These are phyloP conservation scores for Colletotrichum simmondsii DNA, from an alignment of 2,329 filamentous ascomycete genomes.

Conservation along the genomic window DNA sequence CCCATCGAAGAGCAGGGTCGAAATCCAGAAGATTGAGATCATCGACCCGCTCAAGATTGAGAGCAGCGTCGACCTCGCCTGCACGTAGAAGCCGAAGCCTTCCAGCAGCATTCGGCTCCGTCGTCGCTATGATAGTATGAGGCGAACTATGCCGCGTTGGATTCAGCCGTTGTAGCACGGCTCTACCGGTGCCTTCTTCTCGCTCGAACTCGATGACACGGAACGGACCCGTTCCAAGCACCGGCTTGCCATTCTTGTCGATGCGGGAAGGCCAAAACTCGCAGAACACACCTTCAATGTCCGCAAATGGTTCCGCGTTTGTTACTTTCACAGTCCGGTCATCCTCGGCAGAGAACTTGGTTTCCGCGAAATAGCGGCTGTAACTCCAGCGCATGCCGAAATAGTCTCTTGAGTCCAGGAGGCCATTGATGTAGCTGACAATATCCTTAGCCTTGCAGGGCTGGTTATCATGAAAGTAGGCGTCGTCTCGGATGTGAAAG, in stretches of 20 bases:
- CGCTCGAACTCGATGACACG: slow-evolving; percentile 14
- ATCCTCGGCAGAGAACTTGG: background rate
- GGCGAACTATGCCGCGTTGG: background rate
- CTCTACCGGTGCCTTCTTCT: background rate
- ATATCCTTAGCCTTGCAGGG: background rate
- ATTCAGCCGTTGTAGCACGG: background rate
- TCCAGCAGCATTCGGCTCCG: background rate
- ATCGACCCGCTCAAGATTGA: slow-evolving; percentile 15
- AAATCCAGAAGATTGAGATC: background rate
- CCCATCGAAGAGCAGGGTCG: slow-evolving; percentile 4
- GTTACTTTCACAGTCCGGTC: background rate
- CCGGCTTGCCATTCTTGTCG: background rate
- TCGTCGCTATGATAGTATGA: background rate
- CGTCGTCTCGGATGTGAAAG: slow-evolving; percentile 17
- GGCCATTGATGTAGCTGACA: background rate
- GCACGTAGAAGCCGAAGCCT: background rate
- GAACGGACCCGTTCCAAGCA: slow-evolving; percentile 16
- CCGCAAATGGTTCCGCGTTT: slow-evolving; percentile 1
- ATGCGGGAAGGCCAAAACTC: slow-evolving; percentile 17
- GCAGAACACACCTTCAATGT: slow-evolving; percentile 10
- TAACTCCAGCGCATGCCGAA: slow-evolving; percentile 29
- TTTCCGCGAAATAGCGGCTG: slow-evolving; percentile 8
- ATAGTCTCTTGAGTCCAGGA: slow-evolving; percentile 23
- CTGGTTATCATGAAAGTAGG: slow-evolving; percentile 15
- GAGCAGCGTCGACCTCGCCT: background rate